A percentile compares a stretch with the other conserved stretches of the same genome.
phyloP scores from a whole-genome alignment of 225 moss, liverwort and hornwort species.

The Polytrichum commune region DNA sequence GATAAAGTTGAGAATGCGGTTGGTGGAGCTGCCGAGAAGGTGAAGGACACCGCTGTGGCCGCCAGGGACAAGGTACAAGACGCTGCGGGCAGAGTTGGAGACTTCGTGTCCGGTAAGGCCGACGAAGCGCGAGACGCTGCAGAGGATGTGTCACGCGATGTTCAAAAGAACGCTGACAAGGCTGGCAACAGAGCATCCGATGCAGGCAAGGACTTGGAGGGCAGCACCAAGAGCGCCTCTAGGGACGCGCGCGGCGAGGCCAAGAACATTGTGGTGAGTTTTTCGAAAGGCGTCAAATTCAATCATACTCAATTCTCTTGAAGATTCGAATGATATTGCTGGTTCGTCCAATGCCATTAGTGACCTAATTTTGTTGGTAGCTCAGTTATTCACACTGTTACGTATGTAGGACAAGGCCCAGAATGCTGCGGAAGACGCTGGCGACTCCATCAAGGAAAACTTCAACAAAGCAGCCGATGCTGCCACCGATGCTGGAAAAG shows the following conservation, averaged over 20 bases:
- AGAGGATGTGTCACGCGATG: slow-evolving; percentile 1
- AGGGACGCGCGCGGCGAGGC: slow-evolving; percentile 14
- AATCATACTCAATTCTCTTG: background rate
- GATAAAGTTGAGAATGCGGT: slow-evolving; percentile 2
- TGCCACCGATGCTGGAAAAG: background rate
- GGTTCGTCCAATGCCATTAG: background rate
- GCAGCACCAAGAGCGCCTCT: background rate
- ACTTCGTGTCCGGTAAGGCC: slow-evolving; percentile 12
- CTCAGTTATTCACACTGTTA: background rate
- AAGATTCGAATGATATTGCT: background rate
- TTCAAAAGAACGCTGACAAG: slow-evolving; percentile 7
- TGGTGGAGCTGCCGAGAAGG: slow-evolving; percentile 6
- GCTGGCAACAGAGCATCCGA: background rate
- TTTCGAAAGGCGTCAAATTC: background rate
- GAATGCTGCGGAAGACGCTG: slow-evolving; percentile 2
- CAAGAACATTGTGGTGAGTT: slow-evolving; percentile 9
- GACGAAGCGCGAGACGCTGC: slow-evolving; percentile 10
- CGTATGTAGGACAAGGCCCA: background rate
- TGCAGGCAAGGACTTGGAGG: slow-evolving; percentile 4
- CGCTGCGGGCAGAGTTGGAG: background rate
- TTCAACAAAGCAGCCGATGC: background rate
- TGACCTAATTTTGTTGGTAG: background rate
- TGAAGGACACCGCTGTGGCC: slow-evolving; percentile 11
- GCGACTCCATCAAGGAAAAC: background rate
- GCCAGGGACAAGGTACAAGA: slow-evolving; percentile 14